Percentiles rank a stretch among this genome's conserved stretches.
These are phyloP conservation scores for Brassica balearica DNA, from an alignment of 441 rosid genomes.

Conservation along the genomic window DNA sequence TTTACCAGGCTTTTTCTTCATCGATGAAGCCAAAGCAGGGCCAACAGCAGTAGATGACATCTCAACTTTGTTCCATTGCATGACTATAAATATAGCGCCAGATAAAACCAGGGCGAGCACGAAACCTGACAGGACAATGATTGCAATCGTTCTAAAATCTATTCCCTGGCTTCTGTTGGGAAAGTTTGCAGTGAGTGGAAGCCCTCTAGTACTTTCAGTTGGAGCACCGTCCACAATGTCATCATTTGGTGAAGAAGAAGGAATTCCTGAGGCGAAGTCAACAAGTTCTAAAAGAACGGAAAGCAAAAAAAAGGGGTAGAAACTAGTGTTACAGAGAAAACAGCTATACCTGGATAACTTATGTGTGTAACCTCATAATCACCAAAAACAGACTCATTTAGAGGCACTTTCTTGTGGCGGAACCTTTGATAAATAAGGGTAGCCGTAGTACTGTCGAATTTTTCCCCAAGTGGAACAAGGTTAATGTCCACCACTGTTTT, in stretches of 20 bases:
- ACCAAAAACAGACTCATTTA: constrained; percentile 82
- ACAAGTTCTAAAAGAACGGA: constrained; percentile 36
- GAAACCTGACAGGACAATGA: too few relatives aligned
- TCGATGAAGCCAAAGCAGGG: constrained; percentile 66
- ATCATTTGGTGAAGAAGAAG: constrained; percentile 70
- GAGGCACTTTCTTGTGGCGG: constrained; percentile 72
- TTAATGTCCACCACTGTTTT: constrained; percentile 82
- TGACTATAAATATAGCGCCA: constrained; percentile 67
- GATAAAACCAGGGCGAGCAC: constrained; percentile 6
- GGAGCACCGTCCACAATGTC: constrained; percentile 62
- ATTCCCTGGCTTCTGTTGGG: constrained; percentile 13
- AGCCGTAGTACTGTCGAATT: constrained; percentile 52
- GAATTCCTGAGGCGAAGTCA: constrained; percentile 62
- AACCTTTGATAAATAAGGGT: constrained; percentile 77
- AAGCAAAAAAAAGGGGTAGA: constrained; percentile 14
- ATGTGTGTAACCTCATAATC: constrained; percentile 72
- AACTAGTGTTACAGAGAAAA: constrained; percentile 28
- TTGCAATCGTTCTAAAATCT: too few relatives aligned
- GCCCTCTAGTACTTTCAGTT: constrained; percentile 58
- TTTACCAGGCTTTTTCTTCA: constrained; percentile 88
- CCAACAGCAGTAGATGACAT: constrained; percentile 85
- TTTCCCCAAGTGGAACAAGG: constrained; percentile 89
- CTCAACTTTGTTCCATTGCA: constrained; percentile 82
- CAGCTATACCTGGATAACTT: constrained; percentile 79
- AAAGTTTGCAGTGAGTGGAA: constrained; percentile 73